Evolutionary conservation across 2,329 filamentous ascomycete genomes (phyloP), one percentile per base, ranked within the genome.

Genomic region (Nectriaceae sp.): DNA sequence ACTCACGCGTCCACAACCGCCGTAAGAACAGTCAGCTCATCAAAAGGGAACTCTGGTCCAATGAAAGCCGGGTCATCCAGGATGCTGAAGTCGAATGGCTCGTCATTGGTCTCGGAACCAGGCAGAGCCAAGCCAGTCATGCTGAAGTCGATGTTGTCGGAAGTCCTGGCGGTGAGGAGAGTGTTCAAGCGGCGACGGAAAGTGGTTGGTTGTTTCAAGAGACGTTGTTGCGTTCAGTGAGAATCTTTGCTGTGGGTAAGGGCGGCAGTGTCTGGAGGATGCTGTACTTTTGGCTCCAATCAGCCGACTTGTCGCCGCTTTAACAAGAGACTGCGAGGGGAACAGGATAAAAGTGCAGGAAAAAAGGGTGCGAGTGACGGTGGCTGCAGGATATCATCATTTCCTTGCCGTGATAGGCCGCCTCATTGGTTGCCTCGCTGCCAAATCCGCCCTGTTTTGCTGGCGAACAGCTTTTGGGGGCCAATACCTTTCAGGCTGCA

Each of bases 371-470:
- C 16, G 5, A 11, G 33, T 36, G 11, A 36, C n/a, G 8, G 31
- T 38, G 31, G 31, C 42, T 37, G 20, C 31, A 37, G 42, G 6
- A 22, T 19, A 21, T 26, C 29, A 20, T 6, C 21, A 18, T 15
- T 16, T 21, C 8, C 2, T 5, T 20, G 16, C 24, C 18, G 21
- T 37, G 33, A 33, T 42, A 39, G 45, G 40, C 18, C 4, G 40
- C 31, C 31, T 39, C 21, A 31, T 36, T 36, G 33, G 8, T 36
- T 36, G 33, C 33, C 33, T 31, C 4, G 31, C 21, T 8, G 31
- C 40, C 8, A 42, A 21, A 13, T 6, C 38, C 39, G 39, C 29
- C 55, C 56, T 47, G 19, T 40, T 50, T 45, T 47, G 52, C 46
- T 44, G 39, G 24, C 18, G 37, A 21, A 24, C 16, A 18, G 26